Evolutionary conservation across 768 basidiomycete genomes (phyloP).

Genomic region (Gelatoporia subvermispora): DNA sequence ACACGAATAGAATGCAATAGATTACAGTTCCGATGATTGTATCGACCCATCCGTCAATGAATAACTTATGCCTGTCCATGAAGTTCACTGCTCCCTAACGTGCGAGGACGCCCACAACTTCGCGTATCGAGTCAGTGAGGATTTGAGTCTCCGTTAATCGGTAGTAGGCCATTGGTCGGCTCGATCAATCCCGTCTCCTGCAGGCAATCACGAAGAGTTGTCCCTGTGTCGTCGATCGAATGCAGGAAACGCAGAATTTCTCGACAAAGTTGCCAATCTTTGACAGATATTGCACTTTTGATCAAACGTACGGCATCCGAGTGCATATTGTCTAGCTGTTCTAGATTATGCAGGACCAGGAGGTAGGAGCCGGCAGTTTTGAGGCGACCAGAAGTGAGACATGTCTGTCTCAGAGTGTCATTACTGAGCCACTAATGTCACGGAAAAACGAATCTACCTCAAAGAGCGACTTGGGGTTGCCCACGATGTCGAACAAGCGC

Average conservation of each 20-base stretch:
- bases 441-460: conserved; percentile 52
- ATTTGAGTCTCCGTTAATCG: not conserved
- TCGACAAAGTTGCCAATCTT: conserved; percentile 88
- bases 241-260: conserved; percentile 90
- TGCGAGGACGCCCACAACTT: too few relatives aligned
- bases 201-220: conserved; percentile 59
- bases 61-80: too few relatives aligned
- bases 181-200: conserved; percentile 40
- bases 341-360: conserved; percentile 88
- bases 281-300: conserved; percentile 63
- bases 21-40: too few relatives aligned
- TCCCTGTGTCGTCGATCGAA: conserved; percentile 85
- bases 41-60: too few relatives aligned
- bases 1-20: too few relatives aligned
- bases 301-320: conserved; percentile 80
- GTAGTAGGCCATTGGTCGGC: not conserved
- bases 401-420: conserved; percentile 44
- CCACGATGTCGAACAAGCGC: conserved; percentile 83
- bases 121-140: too few relatives aligned
- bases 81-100: too few relatives aligned
- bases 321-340: conserved; percentile 77
- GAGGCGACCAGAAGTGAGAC: conserved; percentile 64
- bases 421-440: not conserved
- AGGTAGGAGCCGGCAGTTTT: conserved; percentile 92
- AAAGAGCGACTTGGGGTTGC: conserved; percentile 85